Conservation (phyloP, 768 basidiomycete genomes). For the Kwoniella sp. region DNA sequence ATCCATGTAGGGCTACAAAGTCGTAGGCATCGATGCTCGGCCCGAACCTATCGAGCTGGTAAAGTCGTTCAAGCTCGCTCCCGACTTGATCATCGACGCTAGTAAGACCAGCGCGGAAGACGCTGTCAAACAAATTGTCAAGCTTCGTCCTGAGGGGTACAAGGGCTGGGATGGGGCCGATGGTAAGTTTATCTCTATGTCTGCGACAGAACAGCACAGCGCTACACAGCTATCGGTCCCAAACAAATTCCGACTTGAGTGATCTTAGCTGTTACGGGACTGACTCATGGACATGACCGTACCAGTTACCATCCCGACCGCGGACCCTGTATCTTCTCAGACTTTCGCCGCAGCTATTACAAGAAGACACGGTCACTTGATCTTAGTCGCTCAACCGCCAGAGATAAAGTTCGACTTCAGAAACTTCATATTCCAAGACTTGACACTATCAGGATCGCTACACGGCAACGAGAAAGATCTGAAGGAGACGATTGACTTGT, state of each 20-base stretch:
- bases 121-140: conserved; percentile 19
- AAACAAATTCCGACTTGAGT: no score
- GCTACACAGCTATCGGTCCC: no score
- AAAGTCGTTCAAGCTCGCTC: conserved; percentile 7
- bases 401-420: conserved; percentile 13
- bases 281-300: neutral
- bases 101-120: conserved; percentile 16
- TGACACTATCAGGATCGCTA: conserved; percentile 21
- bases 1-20: conserved; percentile 24
- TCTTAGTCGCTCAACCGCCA: conserved; percentile 27
- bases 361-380: conserved; percentile 26
- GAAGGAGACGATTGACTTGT: conserved; percentile 21
- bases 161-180: conserved; percentile 28
- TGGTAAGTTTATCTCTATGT: conserved; percentile 26
- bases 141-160: conserved; percentile 27
- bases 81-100: conserved; percentile 28
- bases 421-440: conserved; percentile 29
- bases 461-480: conserved; percentile 27
- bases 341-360: conserved; percentile 18
- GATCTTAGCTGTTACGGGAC: no score
- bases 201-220: no score
- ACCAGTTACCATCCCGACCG: conserved; percentile 21
- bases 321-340: conserved; percentile 24
- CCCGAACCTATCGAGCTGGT: conserved; percentile 21
- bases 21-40: conserved; percentile 34